These are phyloP conservation scores for Biscutella laevigata DNA, from an alignment of 441 rosid genomes.

Conservation along the genomic window DNA sequence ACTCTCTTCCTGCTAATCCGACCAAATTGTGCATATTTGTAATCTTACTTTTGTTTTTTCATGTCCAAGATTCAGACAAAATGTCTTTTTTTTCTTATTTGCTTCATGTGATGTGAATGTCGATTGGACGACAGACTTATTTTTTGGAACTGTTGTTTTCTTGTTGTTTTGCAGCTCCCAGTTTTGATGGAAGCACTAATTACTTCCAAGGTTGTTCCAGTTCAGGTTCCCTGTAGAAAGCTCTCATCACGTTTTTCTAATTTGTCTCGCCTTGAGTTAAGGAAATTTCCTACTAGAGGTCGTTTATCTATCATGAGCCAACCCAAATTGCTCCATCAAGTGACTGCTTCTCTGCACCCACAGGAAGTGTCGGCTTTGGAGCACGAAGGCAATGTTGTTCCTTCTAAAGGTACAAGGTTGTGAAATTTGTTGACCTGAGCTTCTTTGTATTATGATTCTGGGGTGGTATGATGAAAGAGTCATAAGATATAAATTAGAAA, in stretches of 20 bases:
- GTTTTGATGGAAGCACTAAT: conserved; percentile 55
- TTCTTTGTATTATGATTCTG: background rate
- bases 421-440: background rate
- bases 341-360: conserved; percentile 49
- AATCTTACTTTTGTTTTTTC: background rate
- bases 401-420: conserved; percentile 51
- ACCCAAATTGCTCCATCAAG: conserved; percentile 32
- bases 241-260: conserved; percentile 26
- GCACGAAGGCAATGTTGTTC: conserved; percentile 36
- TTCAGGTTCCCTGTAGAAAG: conserved; percentile 28
- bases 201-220: conserved; percentile 32
- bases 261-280: conserved; percentile 26
- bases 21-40: background rate
- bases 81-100: background rate
- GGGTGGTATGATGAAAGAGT: background rate
- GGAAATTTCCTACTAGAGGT: conserved; percentile 17
- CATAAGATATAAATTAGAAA: background rate
- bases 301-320: conserved; percentile 30
- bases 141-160: background rate
- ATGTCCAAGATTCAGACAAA: background rate
- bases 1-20: background rate
- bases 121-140: background rate
- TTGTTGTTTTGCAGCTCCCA: conserved; percentile 27
- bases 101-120: background rate
- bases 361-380: conserved; percentile 32